Percentiles rank a stretch among this genome's conserved stretches.
These are phyloP conservation scores for Agrostemma githago DNA, from an alignment of 148 eudicot genomes.

Conservation along the genomic window DNA sequence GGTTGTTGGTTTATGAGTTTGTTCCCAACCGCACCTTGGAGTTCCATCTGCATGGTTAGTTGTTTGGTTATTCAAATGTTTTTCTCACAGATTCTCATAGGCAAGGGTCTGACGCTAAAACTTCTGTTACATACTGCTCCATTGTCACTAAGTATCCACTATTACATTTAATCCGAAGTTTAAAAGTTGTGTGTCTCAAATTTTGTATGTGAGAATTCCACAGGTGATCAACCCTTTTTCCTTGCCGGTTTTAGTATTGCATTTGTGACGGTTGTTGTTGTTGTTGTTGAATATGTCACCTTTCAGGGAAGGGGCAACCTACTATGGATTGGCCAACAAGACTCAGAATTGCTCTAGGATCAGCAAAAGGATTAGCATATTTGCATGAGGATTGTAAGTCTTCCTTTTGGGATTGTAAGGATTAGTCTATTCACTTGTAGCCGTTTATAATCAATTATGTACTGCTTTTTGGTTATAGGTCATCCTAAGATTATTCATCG, in stretches of 20 bases:
- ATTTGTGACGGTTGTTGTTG: conserved; percentile 10
- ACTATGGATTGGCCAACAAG: conserved; percentile 61
- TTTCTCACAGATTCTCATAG: background rate
- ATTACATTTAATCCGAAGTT: too few species aligned
- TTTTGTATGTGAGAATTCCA: too few species aligned
- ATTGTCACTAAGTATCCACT: background rate
- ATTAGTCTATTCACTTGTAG: background rate
- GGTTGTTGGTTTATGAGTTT: conserved; percentile 90
- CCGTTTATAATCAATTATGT: conserved; percentile 13
- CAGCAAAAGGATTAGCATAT: conserved; percentile 84
- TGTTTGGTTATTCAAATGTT: background rate
- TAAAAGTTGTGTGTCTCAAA: too few species aligned
- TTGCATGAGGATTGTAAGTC: conserved; percentile 76
- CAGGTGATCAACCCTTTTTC: background rate
- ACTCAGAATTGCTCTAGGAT: conserved; percentile 64
- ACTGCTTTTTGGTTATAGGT: conserved; percentile 39
- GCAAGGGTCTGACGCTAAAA: background rate
- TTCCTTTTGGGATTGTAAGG: background rate
- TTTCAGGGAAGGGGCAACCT: conserved; percentile 57
- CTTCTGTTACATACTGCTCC: too few species aligned
- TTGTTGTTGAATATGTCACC: conserved; percentile 14
- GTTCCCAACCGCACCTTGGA: conserved; percentile 88
- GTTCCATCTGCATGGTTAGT: conserved; percentile 47
- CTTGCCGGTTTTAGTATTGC: background rate
- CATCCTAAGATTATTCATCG: conserved; percentile 97